Conservation (phyloP, 495 filamentous ascomycete species). For the Pseudevernia furfuracea region DNA sequence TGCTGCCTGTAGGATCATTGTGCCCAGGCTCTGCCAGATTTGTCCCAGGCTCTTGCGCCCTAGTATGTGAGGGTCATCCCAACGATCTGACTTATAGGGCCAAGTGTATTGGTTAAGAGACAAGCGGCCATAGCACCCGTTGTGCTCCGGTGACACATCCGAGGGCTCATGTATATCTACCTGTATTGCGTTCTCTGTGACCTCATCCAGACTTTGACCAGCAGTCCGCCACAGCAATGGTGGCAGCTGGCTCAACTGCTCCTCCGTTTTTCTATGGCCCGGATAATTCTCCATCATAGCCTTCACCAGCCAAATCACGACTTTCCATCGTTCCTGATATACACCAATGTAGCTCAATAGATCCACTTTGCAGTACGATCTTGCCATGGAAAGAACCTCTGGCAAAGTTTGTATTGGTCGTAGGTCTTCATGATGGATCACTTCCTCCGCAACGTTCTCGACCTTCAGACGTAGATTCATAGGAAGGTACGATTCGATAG, state of each 20-base stretch:
- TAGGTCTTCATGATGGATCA: slow-evolving; percentile 18
- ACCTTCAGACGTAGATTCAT: slow-evolving; percentile 28
- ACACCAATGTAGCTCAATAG: slow-evolving; percentile 41
- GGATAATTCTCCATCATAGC: slow-evolving; percentile 36
- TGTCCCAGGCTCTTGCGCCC: slow-evolving; percentile 32
- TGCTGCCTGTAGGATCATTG: slow-evolving; percentile 47
- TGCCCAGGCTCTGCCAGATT: slow-evolving; percentile 46
- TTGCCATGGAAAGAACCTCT: slow-evolving; percentile 29
- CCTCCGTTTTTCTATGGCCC: slow-evolving; percentile 16
- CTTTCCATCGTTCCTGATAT: slow-evolving; percentile 38
- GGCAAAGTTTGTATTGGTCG: slow-evolving; percentile 25
- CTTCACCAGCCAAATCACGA: slow-evolving; percentile 35
- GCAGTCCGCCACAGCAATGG: slow-evolving; percentile 27
- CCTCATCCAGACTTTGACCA: slow-evolving; percentile 31
- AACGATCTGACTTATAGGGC: slow-evolving; percentile 1
- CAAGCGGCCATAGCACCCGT: background rate
- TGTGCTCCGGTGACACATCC: background rate
- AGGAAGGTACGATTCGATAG: slow-evolving; percentile 40
- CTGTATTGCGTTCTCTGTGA: slow-evolving; percentile 24
- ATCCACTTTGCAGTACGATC: slow-evolving; percentile 29
- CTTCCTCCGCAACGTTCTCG: slow-evolving; percentile 5
- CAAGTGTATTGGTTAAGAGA: slow-evolving; percentile 7
- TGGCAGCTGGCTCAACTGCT: slow-evolving; percentile 18
- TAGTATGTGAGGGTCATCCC: slow-evolving; percentile 16
- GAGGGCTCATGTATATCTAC: slow-evolving; percentile 1